phyloP scores from a whole-genome alignment of 495 filamentous ascomycete species.

The Talaromyces nanjingensis region DNA sequence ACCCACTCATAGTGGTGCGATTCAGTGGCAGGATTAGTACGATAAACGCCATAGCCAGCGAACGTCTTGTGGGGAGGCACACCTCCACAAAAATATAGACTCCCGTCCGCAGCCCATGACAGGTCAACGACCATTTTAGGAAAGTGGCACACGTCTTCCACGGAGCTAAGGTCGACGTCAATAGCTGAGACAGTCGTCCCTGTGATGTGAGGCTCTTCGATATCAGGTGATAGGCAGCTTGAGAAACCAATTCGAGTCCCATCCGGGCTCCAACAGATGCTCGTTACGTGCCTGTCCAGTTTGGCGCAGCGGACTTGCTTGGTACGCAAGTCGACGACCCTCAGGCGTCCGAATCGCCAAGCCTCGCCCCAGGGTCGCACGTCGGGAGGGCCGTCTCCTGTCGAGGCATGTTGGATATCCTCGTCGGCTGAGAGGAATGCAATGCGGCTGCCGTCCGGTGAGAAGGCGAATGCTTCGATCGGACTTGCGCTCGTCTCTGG shows the following conservation, averaged over 20 bases:
- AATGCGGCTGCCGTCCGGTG: slow-evolving; percentile 13
- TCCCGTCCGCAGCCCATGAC: slow-evolving; percentile 6
- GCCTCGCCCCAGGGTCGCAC: slow-evolving; percentile 4
- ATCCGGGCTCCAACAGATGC: slow-evolving; percentile 7
- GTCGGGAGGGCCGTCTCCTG: slow-evolving; percentile 3
- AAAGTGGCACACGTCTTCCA: slow-evolving; percentile 7
- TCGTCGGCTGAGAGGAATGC: slow-evolving; percentile 15
- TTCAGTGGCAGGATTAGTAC: slow-evolving; percentile 1
- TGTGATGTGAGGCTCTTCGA: slow-evolving; percentile 4
- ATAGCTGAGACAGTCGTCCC: slow-evolving; percentile 7
- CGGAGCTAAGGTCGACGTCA: slow-evolving; percentile 4
- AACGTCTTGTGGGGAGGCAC: slow-evolving; percentile 4
- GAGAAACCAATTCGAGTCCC: slow-evolving; percentile 6
- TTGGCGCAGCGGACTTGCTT: slow-evolving; percentile 5
- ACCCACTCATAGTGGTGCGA: slow-evolving; percentile 7
- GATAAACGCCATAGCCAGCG: slow-evolving; percentile 9
- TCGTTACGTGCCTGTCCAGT: slow-evolving; percentile 6
- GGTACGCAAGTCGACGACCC: slow-evolving; percentile 6
- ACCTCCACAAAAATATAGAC: slow-evolving; percentile 7
- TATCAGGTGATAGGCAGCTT: slow-evolving; percentile 6
- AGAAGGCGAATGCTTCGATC: slow-evolving; percentile 14
- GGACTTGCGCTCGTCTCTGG: slow-evolving; percentile 6
- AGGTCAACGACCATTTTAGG: slow-evolving; percentile 7
- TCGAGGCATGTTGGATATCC: slow-evolving; percentile 9
- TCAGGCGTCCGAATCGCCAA: slow-evolving; percentile 3